Base-by-base conservation (phyloP, 805 yeast species). In the Metschnikowia kofuensis region DNA sequence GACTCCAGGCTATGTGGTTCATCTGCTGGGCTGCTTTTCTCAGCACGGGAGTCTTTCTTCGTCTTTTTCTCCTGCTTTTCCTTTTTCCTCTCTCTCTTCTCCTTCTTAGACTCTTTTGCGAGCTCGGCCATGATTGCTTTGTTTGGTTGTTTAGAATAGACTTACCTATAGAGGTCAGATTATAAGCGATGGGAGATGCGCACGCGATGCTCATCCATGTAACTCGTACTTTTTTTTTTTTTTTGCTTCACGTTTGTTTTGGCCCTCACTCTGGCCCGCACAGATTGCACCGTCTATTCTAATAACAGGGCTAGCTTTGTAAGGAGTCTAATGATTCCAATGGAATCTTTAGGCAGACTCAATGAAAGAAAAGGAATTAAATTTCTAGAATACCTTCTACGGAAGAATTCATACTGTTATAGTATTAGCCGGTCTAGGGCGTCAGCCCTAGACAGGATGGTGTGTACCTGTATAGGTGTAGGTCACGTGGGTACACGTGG, bases 51-150 rank as follows among this genome's bases (percentile, higher is more conserved):
- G 2, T 57, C 60, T 49, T 60, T 55, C 50, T 45, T 51, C 2
- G 21, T 21, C 21, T 21, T 21, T 21, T 21, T 21, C 42, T 50
- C 56, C 47, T 57, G 56, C 54, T 58, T 62, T 47, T 54, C 60
- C 45, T 46, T 48, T 47, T 60, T 62, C 36, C 59, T 50, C 15
- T 55, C 62, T 38, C 56, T 56, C 58, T 56, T 62, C 35, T 61
- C 61, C 48, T 51, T 54, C 48, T 61, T 61, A 29, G 53, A 47
- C 47, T 55, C 58, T 28, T 44, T 48, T 31, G 41, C 40, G 35
- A 46, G 44, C 15, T 53, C 49, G 26, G 54, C 47, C 58, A 54
- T 54, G 14, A 14, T 41, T n/a, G 21, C 9, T 34, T 30, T 37
- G 28, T 38, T 21, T 21, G 21, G 21, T 21, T 21, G 21, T 21